Evolutionary conservation across 306 rosid genomes (phyloP).

Genomic region (Quercus suber): DNA sequence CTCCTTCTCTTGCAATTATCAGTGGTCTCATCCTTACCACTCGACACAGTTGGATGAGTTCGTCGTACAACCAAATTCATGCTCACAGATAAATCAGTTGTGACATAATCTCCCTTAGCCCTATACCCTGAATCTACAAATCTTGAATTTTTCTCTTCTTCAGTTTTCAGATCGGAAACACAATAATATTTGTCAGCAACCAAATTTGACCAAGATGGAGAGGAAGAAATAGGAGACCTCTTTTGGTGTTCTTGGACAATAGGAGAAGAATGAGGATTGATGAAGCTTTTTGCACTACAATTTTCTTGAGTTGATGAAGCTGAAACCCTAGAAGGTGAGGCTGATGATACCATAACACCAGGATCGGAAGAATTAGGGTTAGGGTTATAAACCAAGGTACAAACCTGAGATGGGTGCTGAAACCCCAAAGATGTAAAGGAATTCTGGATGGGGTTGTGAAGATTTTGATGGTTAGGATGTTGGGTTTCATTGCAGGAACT

Average conservation of each 20-base stretch:
- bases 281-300: conserved; percentile 20
- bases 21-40: conserved; percentile 13
- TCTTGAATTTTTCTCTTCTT: conserved; percentile 36
- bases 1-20: conserved; percentile 61
- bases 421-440: conserved; percentile 28
- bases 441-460: conserved; percentile 15
- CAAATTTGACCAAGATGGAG: conserved; percentile 43
- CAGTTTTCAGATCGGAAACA: conserved; percentile 15
- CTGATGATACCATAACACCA: conserved; percentile 31
- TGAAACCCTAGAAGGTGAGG: conserved; percentile 35
- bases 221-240: conserved; percentile 10
- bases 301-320: conserved; percentile 27
- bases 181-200: conserved; percentile 25
- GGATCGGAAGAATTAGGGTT: conserved; percentile 56
- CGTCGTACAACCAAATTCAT: conserved; percentile 35
- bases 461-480: conserved; percentile 19
- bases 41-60: conserved; percentile 16
- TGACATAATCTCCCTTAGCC: conserved; percentile 21
- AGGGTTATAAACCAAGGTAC: conserved; percentile 47
- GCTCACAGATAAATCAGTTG: conserved; percentile 40
- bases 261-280: conserved; percentile 27
- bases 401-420: conserved; percentile 44
- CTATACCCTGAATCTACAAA: conserved; percentile 31
- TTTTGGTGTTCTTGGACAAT: conserved; percentile 9
- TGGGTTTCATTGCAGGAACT: conserved; percentile 28